phyloP scores from a whole-genome alignment of 345 rosid genomes.

The Populus davidiana region DNA sequence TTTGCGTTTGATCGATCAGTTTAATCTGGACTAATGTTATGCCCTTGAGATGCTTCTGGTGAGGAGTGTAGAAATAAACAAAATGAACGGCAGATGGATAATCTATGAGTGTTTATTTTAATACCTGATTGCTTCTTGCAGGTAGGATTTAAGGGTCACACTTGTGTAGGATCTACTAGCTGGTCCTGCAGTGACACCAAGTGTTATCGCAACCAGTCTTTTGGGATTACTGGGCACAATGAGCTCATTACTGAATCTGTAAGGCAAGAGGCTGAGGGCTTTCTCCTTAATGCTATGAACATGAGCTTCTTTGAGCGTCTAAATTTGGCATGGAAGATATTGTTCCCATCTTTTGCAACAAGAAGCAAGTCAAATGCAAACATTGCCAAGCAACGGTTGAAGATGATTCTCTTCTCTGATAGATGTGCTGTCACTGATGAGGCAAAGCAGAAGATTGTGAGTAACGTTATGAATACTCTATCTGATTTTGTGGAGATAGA shows the following conservation, averaged over 20 bases:
- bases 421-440: conserved; percentile 87
- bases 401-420: conserved; percentile 97
- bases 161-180: neutral
- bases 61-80: neutral
- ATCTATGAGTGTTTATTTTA: no score
- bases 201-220: conserved; percentile 6
- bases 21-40: neutral
- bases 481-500: conserved; percentile 94
- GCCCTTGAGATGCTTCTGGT: neutral
- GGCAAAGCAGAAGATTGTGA: conserved; percentile 84
- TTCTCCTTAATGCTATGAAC: conserved; percentile 63
- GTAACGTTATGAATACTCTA: conserved; percentile 63
- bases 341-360: conserved; percentile 69
- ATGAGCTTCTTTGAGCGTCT: conserved; percentile 84
- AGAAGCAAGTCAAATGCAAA: conserved; percentile 85
- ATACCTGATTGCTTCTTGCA: neutral
- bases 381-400: conserved; percentile 87
- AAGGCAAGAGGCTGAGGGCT: conserved; percentile 61
- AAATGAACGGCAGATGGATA: neutral
- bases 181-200: no score
- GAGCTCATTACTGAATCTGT: conserved; percentile 46
- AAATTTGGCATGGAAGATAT: conserved; percentile 84
- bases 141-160: neutral
- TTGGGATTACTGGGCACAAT: conserved; percentile 51
- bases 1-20: no score